These are phyloP conservation scores for Pleurotus tuoliensis DNA, from an alignment of 768 basidiomycete species.

Conservation along the genomic window DNA sequence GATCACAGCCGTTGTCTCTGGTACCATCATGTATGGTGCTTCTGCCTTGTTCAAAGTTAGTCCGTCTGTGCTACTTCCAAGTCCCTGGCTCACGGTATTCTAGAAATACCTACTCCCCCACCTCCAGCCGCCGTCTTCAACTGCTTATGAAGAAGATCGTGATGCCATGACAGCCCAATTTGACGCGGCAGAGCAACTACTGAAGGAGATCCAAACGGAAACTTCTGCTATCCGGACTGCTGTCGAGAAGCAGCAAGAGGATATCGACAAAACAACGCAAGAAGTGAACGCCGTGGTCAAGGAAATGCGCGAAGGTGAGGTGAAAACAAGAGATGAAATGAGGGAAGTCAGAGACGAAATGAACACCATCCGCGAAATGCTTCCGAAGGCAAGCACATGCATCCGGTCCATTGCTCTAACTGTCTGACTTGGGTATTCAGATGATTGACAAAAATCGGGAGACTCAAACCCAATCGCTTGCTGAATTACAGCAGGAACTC, in stretches of 20 bases:
- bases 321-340: slow-evolving; percentile 81
- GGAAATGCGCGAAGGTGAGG: slow-evolving; percentile 77
- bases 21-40: slow-evolving; percentile 78
- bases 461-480: slow-evolving; percentile 74
- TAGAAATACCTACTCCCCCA: slow-evolving; percentile 92
- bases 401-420: slow-evolving; percentile 5
- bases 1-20: slow-evolving; percentile 93
- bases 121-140: slow-evolving; percentile 80
- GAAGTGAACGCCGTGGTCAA: slow-evolving; percentile 70
- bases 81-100: slow-evolving; percentile 8
- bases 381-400: slow-evolving; percentile 73
- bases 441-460: slow-evolving; percentile 95
- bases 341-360: slow-evolving; percentile 90
- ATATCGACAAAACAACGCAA: slow-evolving; percentile 65
- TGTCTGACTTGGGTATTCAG: slow-evolving; percentile 35
- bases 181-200: slow-evolving; percentile 77
- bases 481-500: slow-evolving; percentile 89
- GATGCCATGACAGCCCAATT: slow-evolving; percentile 85
- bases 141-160: slow-evolving; percentile 87
- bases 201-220: slow-evolving; percentile 78
- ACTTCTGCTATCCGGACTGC: slow-evolving; percentile 67
- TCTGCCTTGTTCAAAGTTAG: slow-evolving; percentile 73
- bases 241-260: slow-evolving; percentile 72
- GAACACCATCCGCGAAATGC: slow-evolving; percentile 83
- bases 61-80: background rate